Base-by-base conservation (phyloP, 352 stramenopile species). In the Peronosclerospora sorghi region DNA sequence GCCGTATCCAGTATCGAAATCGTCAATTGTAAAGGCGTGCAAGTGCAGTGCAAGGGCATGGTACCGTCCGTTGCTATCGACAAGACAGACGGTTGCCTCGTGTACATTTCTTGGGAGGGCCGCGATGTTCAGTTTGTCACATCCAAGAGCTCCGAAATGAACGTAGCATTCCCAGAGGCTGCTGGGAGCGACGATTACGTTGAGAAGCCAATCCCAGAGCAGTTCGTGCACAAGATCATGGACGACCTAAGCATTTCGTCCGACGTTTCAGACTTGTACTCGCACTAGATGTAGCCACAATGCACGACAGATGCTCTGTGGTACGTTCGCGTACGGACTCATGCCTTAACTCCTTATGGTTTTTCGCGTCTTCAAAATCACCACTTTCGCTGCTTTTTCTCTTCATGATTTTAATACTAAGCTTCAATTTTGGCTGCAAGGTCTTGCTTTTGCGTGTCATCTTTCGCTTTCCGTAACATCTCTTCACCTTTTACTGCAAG, bases 11-110 rank as follows among this genome's bases (percentile, higher is more conserved):
- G 85, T 44, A 83, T 97, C 41, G 95, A 99, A 70, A 69, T 98
- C 45, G 94, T 98, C 21, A 98, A 99, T 74, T 98, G 86, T 61
- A 97, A 98, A 73, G 90, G 86, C 51, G 83, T 98, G 44, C 90
- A 98, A 58, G 73, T 98, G 28, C 95, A 98, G 64, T 83, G 78
- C 51, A 94, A 91, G 51, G 89, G 86, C 44, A 67, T 78, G 24
- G 96, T 97, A 49, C 94, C 95, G 14, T 95, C 84, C 20, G 92
- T 98, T 47, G 87, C 90, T 4, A 98, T 99, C 67, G 96, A 99
- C 78, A 99, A 99, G 78, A 98, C 95, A 24, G 93, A 98, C 65
- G 94, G 95, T 47, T 96, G 93, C 51, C 71, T 97, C 30, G 78
- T 97, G 38, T 97, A 97, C 67, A 73, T 99, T 43, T 96, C 86